phyloP scores from a whole-genome alignment of 116 monocot genomes.

The Dioscorea cayenensis region DNA sequence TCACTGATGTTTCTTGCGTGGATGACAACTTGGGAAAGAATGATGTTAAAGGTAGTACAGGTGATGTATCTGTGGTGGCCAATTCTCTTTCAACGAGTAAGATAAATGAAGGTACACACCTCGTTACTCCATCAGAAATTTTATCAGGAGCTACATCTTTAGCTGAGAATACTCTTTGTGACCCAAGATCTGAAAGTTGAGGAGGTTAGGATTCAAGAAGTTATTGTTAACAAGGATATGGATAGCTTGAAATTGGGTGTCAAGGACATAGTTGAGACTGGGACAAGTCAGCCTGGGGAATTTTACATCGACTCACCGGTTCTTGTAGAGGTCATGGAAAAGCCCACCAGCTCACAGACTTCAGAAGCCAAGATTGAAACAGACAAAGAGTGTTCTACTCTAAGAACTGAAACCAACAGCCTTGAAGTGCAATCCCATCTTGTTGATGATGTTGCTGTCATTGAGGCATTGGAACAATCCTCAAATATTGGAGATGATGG shows the following conservation, averaged over 20 bases:
- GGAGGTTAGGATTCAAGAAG: conserved; percentile 31
- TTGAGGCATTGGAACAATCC: conserved; percentile 22
- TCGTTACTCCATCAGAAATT: conserved; percentile 82
- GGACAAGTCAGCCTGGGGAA: conserved; percentile 19
- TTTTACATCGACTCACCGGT: conserved; percentile 26
- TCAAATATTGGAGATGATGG: conserved; percentile 24
- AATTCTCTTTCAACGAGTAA: conserved; percentile 33
- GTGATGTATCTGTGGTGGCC: conserved; percentile 29
- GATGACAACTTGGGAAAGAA: conserved; percentile 25
- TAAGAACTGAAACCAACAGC: conserved; percentile 17
- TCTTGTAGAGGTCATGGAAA: conserved; percentile 25
- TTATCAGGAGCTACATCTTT: conserved; percentile 49
- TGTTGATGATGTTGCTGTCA: conserved; percentile 24
- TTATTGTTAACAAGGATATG: conserved; percentile 12
- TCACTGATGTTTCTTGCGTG: conserved; percentile 15
- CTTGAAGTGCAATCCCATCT: conserved; percentile 16
- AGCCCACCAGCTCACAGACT: conserved; percentile 6
- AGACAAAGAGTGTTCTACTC: conserved; percentile 20
- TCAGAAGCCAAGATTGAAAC: conserved; percentile 29
- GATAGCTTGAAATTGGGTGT: conserved; percentile 25
- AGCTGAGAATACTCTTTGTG: conserved; percentile 23
- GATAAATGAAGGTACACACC: conserved; percentile 43
- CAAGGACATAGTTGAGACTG: conserved; percentile 38
- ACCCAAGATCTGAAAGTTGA: conserved; percentile 12
- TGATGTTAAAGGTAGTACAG: conserved; percentile 30